Conservation (phyloP, 805 yeast species). For the Metschnikowia cubensis region DNA sequence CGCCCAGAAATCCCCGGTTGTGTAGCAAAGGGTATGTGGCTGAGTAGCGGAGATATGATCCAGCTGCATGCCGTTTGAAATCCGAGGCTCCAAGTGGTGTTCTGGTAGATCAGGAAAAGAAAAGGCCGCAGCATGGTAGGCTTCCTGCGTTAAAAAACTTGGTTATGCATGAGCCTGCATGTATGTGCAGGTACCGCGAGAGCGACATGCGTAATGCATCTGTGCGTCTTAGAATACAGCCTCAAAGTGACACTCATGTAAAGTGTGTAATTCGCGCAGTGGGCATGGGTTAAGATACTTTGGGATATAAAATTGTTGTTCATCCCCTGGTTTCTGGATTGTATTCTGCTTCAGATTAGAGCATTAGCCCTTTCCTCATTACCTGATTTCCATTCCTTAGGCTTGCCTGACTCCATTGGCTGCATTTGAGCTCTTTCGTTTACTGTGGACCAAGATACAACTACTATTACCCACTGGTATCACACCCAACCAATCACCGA, state of each 20-base stretch:
- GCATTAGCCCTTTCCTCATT: neutral
- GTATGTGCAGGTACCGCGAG: neutral
- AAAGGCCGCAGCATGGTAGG: neutral
- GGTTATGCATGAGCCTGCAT: neutral
- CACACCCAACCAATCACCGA: neutral
- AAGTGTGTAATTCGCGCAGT: neutral
- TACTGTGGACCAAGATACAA: neutral
- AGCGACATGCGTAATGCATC: conserved; percentile 4
- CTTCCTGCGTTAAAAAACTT: neutral
- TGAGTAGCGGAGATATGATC: no score
- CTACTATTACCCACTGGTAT: neutral
- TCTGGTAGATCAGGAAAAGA: neutral
- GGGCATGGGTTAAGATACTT: neutral
- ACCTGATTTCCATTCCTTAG: neutral
- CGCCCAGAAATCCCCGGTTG: neutral
- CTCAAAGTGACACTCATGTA: conserved; percentile 3
- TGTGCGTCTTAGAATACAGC: conserved; percentile 4
- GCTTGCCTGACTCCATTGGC: neutral
- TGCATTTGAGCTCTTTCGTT: neutral
- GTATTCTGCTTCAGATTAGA: neutral
- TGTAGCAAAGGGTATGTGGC: neutral
- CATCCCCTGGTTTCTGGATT: neutral
- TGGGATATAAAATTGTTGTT: neutral
- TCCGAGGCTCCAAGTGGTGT: neutral
- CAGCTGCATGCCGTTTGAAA: neutral